Evolutionary conservation across 2,329 filamentous ascomycete species (phyloP), one percentile per base, ranked within the genome.

Genomic region (Calonectria pauciramosa): DNA sequence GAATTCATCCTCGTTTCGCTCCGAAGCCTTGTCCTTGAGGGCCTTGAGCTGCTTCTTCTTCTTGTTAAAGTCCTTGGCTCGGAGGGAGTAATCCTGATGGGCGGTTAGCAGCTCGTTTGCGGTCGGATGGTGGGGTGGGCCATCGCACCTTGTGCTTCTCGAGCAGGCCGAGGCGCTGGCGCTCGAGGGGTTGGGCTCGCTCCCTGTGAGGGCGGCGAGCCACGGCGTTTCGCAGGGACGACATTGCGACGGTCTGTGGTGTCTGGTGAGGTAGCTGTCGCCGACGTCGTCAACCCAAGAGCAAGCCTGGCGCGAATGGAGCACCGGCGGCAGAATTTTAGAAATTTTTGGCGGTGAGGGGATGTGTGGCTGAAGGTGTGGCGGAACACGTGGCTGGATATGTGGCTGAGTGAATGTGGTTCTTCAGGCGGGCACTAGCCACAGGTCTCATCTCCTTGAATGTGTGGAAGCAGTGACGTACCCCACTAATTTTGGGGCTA

Each of bases 161-260:
- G 75, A 99, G 93, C 28, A 99, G 91, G 77, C 97, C 97, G 86
- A 96, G 95, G 88, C 95, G 95, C 78, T 93, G 89, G 68, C 97
- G 95, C 83, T 96, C 94, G 77, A 92, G 86, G 51, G 96, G 94
- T 85, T 99, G 97, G 44, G 95, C 94, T 81, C 97, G 94, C 89
- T 99, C 97, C 80, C 93, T 92, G 86, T 99, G 96, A 79, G 95
- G 94, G 82, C 95, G 95, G 86, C 95, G 92, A 80, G 95, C 92
- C 75, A 96, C 91, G 83, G 90, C 89, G 82, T 92, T 92, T 76
- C 90, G 87, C 85, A 92, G 89, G 3, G 91, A 91, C 41, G 90
- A 91, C 90, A 91, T 90, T 38, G 51, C 79, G 65, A 28, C 9
- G 66, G 38, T 28, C 34, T 60, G 9, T 52, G 56, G 56, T 60